Evolutionary conservation across 169 alveolate genomes (phyloP).

Genomic region (Perkinsus marinus): DNA sequence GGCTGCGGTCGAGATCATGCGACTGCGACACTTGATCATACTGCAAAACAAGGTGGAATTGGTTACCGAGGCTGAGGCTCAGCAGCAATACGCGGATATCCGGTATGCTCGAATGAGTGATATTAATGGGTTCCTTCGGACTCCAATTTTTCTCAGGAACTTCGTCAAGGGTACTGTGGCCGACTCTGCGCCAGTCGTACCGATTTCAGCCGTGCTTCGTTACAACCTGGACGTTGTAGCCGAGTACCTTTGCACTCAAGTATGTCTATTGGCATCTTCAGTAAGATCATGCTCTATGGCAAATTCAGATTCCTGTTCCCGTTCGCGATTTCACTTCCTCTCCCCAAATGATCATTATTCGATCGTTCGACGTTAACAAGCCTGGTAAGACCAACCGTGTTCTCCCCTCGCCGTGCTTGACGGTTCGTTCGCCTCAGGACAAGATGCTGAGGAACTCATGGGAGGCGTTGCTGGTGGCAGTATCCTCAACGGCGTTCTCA

Average conservation of each 20-base stretch:
- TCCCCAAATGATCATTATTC: conserved; percentile 92
- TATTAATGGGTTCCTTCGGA: background rate
- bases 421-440: conserved; percentile 51
- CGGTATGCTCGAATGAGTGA: background rate
- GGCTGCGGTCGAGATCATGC: conserved; percentile 98
- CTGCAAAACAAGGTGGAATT: conserved; percentile 94
- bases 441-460: conserved; percentile 79
- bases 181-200: conserved; percentile 92
- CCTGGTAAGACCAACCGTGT: background rate
- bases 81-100: conserved; percentile 84
- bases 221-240: conserved; percentile 91
- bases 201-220: conserved; percentile 77
- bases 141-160: conserved; percentile 37
- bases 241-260: conserved; percentile 72
- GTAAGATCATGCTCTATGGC: background rate
- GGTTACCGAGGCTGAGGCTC: conserved; percentile 86
- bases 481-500: conserved; percentile 86
- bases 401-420: too few relatives aligned
- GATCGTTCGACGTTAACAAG: conserved; percentile 96
- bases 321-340: conserved; percentile 86
- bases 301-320: conserved; percentile 83
- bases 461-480: conserved; percentile 99
- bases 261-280: background rate
- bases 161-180: conserved; percentile 87
- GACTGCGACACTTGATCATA: conserved; percentile 88